Evolutionary conservation across 345 rosid species (phyloP), one percentile per base, ranked within the genome.

Genomic region (Melaleuca quinquenervia): DNA sequence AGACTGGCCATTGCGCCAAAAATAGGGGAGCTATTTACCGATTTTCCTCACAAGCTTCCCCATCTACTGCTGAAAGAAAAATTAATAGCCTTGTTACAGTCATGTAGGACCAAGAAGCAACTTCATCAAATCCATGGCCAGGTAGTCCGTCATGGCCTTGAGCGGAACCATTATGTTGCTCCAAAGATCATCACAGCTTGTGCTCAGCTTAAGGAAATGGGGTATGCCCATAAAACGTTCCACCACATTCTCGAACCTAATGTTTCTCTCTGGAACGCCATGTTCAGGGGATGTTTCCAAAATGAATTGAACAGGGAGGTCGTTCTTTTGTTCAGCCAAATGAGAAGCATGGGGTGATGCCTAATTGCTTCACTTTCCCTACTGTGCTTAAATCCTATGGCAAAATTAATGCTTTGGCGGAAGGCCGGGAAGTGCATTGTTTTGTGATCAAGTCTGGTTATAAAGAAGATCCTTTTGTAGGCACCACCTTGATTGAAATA

Each of bases 351-450:
- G 84, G 92, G 88, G 86, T 91, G 24, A 64, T 49, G 88, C 95
- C 96, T 24, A 95, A 95, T 85, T 90, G 94, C 90, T 97, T 91
- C 88, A 96, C 95, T 84, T 91, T 97, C 14, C 98, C 98, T 0
- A 78, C 91, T 10, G 93, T 92, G 56, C 90, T 97, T 20, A 96
- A 92, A 91, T 92, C 95, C 70, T 93, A 95, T 49, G 87, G 89
- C 80, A 90, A 91, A 93, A 82, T 87, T 41, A 80, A 87, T 62
- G 95, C 91, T 45, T 86, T 92, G 75, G 89, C 48, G 24, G 95
- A 93, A 86, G 98, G 98, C 26, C 92, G 89, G 87, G 89, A 90
- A 87, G 89, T 94, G 90, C 98, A 96, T 21, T 91, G 94, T 86
- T 87, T 88, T 54, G 96, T 92, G 54, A 89, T 94, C 2, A 93